These are phyloP conservation scores for Jaapia argillacea DNA, from an alignment of 768 basidiomycete genomes.

Conservation along the genomic window DNA sequence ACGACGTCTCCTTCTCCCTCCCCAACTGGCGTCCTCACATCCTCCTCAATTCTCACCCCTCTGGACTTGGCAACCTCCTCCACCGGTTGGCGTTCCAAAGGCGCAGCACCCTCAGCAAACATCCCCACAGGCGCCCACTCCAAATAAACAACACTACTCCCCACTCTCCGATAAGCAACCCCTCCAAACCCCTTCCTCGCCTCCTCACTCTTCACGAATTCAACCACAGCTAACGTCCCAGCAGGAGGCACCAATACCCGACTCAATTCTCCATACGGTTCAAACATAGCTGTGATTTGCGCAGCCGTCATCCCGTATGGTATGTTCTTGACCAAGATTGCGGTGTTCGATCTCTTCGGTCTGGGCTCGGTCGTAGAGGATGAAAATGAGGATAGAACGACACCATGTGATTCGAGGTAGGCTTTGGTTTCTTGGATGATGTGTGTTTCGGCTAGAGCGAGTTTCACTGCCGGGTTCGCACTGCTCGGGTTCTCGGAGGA, in stretches of 20 bases:
- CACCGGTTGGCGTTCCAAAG: background rate
- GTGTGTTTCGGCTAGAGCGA: constrained; percentile 93
- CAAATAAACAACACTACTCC: constrained; percentile 84
- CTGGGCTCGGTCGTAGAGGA: too few species aligned
- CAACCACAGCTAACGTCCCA: constrained; percentile 88
- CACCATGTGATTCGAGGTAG: constrained; percentile 75
- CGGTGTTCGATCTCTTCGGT: constrained; percentile 55
- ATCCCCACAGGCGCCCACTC: constrained; percentile 87
- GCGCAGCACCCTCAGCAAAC: constrained; percentile 40
- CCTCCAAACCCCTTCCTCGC: constrained; percentile 70
- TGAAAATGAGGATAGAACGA: constrained; percentile 50
- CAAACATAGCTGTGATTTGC: constrained; percentile 75
- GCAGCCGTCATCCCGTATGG: constrained; percentile 77
- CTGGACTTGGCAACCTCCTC: constrained; percentile 9
- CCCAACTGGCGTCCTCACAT: constrained; percentile 22
- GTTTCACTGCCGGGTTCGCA: constrained; percentile 80
- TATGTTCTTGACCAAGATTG: constrained; percentile 92
- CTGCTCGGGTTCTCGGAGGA: too few species aligned
- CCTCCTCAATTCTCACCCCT: constrained; percentile 2
- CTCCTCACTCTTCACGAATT: constrained; percentile 64
- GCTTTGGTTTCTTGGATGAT: constrained; percentile 92
- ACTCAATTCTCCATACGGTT: constrained; percentile 57
- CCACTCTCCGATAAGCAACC: constrained; percentile 80
- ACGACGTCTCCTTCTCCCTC: constrained; percentile 37
- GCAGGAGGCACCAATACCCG: constrained; percentile 83